A percentile compares a stretch with the other conserved stretches of the same genome.
These are phyloP conservation scores for Rhizopogon vinicolor DNA, from an alignment of 768 basidiomycete genomes.

Conservation along the genomic window DNA sequence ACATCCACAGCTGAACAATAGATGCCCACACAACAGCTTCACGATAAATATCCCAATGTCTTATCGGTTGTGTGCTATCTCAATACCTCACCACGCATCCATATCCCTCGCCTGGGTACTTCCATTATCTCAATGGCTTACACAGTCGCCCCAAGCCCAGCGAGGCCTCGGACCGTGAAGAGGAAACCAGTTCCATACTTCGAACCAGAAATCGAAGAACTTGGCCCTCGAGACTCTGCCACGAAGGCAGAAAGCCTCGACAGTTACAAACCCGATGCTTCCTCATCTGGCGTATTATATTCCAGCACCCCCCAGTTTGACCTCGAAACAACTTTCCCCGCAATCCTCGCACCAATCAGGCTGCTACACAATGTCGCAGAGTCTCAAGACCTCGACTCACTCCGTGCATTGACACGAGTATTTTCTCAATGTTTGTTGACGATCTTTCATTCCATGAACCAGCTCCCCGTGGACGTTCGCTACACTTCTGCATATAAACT, in stretches of 20 bases:
- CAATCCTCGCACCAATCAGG: constrained; percentile 25
- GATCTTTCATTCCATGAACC: constrained; percentile 22
- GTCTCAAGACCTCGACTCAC: constrained; percentile 20
- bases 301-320: constrained; percentile 15
- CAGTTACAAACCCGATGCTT: constrained; percentile 21
- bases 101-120: too few species aligned
- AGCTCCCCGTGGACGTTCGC: constrained; percentile 17
- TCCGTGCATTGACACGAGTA: constrained; percentile 23
- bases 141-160: background rate
- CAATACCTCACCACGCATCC: background rate
- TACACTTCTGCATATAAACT: constrained; percentile 16
- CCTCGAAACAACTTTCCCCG: constrained; percentile 31
- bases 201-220: background rate
- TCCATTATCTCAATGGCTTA: background rate
- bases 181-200: background rate
- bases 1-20: background rate
- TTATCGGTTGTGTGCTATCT: background rate
- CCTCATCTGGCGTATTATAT: constrained; percentile 13
- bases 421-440: constrained; percentile 19
- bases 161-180: background rate
- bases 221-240: background rate
- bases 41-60: background rate
- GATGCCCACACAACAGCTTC: background rate
- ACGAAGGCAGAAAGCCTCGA: constrained; percentile 18
- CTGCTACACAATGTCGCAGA: constrained; percentile 22